Evolutionary conservation across 2,329 filamentous ascomycete genomes (phyloP).

Genomic region (Sporothrix inflata): DNA sequence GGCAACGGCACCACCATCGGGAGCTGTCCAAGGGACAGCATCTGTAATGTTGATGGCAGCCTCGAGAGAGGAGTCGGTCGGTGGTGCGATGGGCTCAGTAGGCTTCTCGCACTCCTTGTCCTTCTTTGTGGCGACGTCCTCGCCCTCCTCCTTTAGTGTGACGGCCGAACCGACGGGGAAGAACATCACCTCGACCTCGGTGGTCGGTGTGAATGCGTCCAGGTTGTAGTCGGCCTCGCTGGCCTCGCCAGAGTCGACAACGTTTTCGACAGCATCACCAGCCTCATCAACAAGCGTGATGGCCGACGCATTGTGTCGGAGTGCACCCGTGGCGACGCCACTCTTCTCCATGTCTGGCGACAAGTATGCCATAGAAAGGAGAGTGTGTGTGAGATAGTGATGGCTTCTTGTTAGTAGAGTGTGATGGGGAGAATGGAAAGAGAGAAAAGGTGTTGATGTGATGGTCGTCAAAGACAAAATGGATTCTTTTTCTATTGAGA

Average conservation of each 20-base stretch:
- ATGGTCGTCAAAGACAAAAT: conserved; percentile 5
- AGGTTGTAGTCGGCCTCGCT: not conserved
- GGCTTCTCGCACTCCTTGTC: not conserved
- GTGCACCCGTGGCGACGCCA: not conserved
- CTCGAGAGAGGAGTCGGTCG: not conserved
- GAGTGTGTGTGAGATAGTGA: not conserved
- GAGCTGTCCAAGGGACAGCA: conserved; percentile 33
- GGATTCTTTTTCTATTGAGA: conserved; percentile 13
- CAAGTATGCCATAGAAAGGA: not conserved
- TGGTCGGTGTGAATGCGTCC: not conserved
- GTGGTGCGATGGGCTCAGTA: not conserved
- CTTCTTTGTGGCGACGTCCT: not conserved
- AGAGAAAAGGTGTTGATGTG: not conserved
- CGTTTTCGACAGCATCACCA: not conserved
- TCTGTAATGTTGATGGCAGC: not conserved
- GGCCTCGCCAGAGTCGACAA: not conserved
- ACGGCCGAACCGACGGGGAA: not conserved
- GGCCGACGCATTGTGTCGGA: conserved; percentile 18
- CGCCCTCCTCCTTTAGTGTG: not conserved
- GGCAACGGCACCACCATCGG: conserved; percentile 52
- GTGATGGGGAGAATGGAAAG: not conserved
- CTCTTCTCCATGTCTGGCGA: not conserved
- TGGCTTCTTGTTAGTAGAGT: conserved; percentile 20
- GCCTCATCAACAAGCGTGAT: conserved; percentile 29
- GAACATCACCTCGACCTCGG: not conserved